Evolutionary conservation across 2,329 filamentous ascomycete genomes (phyloP).

Genomic region (Paracorniculantispora psalliotae): DNA sequence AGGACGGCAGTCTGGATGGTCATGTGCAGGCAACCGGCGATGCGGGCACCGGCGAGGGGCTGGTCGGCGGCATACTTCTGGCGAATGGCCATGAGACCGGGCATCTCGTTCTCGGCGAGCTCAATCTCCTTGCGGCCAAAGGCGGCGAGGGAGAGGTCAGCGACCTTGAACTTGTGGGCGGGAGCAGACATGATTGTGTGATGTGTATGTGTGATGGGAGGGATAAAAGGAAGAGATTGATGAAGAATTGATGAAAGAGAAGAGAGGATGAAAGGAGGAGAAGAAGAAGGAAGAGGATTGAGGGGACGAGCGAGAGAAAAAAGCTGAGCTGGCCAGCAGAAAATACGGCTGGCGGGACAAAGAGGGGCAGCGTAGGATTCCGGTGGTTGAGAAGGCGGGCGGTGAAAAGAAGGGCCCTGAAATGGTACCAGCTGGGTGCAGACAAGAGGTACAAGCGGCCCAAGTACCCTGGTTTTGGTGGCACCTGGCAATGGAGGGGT

Average conservation of each 20-base stretch:
- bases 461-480: constrained; percentile 1
- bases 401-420: background rate
- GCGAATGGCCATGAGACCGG: constrained; percentile 93
- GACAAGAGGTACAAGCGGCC: background rate
- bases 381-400: constrained; percentile 6
- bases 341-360: constrained; percentile 9
- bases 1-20: constrained; percentile 99
- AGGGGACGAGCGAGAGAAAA: constrained; percentile 22
- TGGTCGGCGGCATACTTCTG: constrained; percentile 87
- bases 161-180: constrained; percentile 95
- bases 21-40: constrained; percentile 98
- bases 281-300: constrained; percentile 21
- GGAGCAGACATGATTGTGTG: constrained; percentile 73
- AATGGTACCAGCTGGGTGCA: background rate
- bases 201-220: constrained; percentile 27
- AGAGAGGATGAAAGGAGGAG: constrained; percentile 19
- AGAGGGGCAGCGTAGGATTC: constrained; percentile 11
- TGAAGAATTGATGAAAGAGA: constrained; percentile 22
- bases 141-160: constrained; percentile 94
- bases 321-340: constrained; percentile 3
- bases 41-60: constrained; percentile 89
- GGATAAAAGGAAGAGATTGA: constrained; percentile 18
- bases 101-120: constrained; percentile 95
- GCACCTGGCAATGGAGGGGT: constrained; percentile 1
- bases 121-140: constrained; percentile 99